These are phyloP conservation scores for Kingdonia uniflora DNA, from an alignment of 164 flowering plant species.

Conservation along the genomic window DNA sequence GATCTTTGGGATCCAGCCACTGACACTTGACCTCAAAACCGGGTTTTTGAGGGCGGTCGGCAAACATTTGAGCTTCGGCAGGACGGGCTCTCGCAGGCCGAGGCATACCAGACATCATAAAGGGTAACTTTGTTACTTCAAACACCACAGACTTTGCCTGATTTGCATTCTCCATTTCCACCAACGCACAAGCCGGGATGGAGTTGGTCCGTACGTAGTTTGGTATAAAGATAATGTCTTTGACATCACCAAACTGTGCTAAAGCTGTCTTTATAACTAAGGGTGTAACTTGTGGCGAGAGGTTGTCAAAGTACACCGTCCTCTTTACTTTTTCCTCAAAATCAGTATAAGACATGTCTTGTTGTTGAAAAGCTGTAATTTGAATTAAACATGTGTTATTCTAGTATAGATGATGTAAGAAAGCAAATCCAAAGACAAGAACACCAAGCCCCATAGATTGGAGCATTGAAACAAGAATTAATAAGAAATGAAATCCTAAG, in stretches of 20 bases:
- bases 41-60: conserved; percentile 54
- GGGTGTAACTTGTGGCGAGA: conserved; percentile 47
- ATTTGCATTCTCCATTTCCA: conserved; percentile 48
- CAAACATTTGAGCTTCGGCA: conserved; percentile 54
- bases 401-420: too few relatives aligned
- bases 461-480: too few relatives aligned
- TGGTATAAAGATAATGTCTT: conserved; percentile 41
- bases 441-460: too few relatives aligned
- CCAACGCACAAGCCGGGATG: conserved; percentile 41
- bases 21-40: conserved; percentile 27
- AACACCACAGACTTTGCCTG: conserved; percentile 30
- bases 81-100: conserved; percentile 61
- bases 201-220: conserved; percentile 32
- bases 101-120: conserved; percentile 87
- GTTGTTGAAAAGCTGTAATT: too few relatives aligned
- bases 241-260: conserved; percentile 65
- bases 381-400: too few relatives aligned
- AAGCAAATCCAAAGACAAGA: too few relatives aligned
- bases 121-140: conserved; percentile 19
- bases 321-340: conserved; percentile 52
- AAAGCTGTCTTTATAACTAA: conserved; percentile 48
- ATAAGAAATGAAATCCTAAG: too few relatives aligned
- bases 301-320: conserved; percentile 53
- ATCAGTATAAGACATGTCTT: conserved; percentile 4
- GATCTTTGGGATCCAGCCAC: conserved; percentile 62